Conservation (phyloP, 352 stramenopile genomes). For the Phytophthora quininea region DNA sequence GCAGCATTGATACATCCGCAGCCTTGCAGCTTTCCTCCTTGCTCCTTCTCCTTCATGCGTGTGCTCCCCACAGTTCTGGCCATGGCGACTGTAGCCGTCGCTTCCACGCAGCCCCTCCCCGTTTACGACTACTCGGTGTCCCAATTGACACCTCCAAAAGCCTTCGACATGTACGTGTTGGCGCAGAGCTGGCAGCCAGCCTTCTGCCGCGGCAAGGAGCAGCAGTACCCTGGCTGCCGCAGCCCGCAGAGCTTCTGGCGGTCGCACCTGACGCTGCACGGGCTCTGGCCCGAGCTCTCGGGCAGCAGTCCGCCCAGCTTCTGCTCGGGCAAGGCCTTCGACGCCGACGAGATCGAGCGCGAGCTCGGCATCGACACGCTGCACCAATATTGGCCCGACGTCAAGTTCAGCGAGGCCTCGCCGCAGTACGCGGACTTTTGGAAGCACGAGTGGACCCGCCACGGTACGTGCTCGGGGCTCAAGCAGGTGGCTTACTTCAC, state of each 20-base stretch:
- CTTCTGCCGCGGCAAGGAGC: conserved; percentile 75
- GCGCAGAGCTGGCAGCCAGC: conserved; percentile 90
- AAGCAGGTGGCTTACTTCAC: conserved; percentile 87
- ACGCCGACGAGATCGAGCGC: conserved; percentile 60
- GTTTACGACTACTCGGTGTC: conserved; percentile 45
- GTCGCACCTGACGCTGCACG: conserved; percentile 89
- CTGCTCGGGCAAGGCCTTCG: conserved; percentile 77
- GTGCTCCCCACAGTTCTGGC: neutral
- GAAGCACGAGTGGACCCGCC: conserved; percentile 94
- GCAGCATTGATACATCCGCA: no score
- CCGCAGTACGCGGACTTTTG: conserved; percentile 85
- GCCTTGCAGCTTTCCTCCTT: no score
- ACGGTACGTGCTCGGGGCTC: conserved; percentile 93
- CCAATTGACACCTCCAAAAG: conserved; percentile 12
- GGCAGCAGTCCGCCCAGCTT: conserved; percentile 72
- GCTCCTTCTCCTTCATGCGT: no score
- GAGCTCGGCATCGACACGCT: conserved; percentile 76
- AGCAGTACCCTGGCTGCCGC: conserved; percentile 72
- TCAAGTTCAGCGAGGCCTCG: conserved; percentile 67
- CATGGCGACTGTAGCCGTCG: neutral
- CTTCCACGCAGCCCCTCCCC: neutral
- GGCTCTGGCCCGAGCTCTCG: conserved; percentile 86
- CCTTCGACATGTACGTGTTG: conserved; percentile 91
- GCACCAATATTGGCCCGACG: conserved; percentile 86
- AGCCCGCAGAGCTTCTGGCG: conserved; percentile 74